phyloP scores from a whole-genome alignment of 2,329 filamentous ascomycete genomes.

The Colletotrichum theobromicola region DNA sequence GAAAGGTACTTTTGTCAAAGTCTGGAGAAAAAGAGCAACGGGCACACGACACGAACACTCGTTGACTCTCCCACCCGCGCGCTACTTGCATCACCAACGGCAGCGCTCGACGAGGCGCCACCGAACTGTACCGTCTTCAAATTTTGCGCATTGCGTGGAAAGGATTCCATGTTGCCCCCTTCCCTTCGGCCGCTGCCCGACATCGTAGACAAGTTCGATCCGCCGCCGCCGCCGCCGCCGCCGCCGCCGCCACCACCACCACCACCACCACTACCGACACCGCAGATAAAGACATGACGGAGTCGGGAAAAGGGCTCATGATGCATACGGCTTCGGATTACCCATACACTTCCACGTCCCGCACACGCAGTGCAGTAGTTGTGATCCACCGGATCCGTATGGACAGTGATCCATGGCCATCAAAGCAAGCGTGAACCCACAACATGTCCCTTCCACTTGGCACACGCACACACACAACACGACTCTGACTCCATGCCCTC shows the following conservation, averaged over 20 bases:
- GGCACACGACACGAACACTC: neutral
- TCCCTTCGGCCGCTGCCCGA: neutral
- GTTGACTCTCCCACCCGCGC: neutral
- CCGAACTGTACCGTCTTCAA: neutral
- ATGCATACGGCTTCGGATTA: neutral
- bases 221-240: neutral
- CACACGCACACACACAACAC: neutral
- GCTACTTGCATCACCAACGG: neutral
- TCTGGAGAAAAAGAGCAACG: neutral
- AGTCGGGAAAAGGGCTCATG: neutral
- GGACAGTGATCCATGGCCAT: neutral
- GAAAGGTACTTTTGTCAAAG: neutral
- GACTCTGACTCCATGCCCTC: neutral
- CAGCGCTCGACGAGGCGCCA: neutral
- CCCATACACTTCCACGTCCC: neutral
- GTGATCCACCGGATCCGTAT: neutral
- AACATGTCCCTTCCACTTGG: neutral
- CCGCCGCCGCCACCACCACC: neutral
- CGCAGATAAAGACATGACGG: neutral
- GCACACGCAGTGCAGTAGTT: neutral
- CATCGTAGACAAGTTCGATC: neutral
- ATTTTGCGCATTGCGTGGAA: neutral
- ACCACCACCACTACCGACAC: neutral
- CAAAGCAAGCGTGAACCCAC: neutral
- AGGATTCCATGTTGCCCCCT: neutral